Evolutionary conservation across 805 yeast species (phyloP).

Genomic region (Lachancea sp.): DNA sequence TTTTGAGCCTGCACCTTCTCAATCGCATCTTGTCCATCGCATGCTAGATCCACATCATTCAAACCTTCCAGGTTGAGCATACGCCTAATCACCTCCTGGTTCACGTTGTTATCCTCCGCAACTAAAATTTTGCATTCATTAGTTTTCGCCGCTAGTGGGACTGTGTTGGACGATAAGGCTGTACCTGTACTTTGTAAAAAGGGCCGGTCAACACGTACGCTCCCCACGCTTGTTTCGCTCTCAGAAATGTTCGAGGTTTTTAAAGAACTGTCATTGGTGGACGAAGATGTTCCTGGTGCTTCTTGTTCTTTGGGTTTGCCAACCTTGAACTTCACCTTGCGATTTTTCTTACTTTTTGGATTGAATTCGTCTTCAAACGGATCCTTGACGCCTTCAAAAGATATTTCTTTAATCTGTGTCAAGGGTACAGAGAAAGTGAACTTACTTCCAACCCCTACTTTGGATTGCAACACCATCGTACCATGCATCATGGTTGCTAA

Average conservation of each 20-base stretch:
- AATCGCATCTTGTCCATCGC: slow-evolving; percentile 88
- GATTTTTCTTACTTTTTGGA: slow-evolving; percentile 43
- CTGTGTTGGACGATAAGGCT: slow-evolving; percentile 25
- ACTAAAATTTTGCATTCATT: slow-evolving; percentile 49
- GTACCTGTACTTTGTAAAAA: slow-evolving; percentile 37
- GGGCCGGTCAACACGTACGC: slow-evolving; percentile 28
- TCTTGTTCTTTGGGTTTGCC: slow-evolving; percentile 22
- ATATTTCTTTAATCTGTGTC: slow-evolving; percentile 42
- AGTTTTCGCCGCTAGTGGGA: slow-evolving; percentile 11
- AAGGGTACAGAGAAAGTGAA: slow-evolving; percentile 77
- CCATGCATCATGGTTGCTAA: slow-evolving; percentile 90
- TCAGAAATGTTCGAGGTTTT: slow-evolving; percentile 5
- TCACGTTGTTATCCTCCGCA: slow-evolving; percentile 91
- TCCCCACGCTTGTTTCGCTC: slow-evolving; percentile 12
- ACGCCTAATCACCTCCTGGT: slow-evolving; percentile 86
- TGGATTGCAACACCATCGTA: slow-evolving; percentile 64
- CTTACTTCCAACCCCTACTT: slow-evolving; percentile 75
- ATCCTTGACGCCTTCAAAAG: slow-evolving; percentile 29
- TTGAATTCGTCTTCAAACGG: slow-evolving; percentile 66
- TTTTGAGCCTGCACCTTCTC: slow-evolving; percentile 49
- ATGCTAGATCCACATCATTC: slow-evolving; percentile 63
- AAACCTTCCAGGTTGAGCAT: slow-evolving; percentile 86
- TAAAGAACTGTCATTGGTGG: not conserved
- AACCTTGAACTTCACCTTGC: slow-evolving; percentile 37
- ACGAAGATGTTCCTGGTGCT: slow-evolving; percentile 19